Percentiles rank a stretch among this genome's conserved stretches.
phyloP scores from a whole-genome alignment of 345 rosid species.

The Cardiospermum halicacabum region DNA sequence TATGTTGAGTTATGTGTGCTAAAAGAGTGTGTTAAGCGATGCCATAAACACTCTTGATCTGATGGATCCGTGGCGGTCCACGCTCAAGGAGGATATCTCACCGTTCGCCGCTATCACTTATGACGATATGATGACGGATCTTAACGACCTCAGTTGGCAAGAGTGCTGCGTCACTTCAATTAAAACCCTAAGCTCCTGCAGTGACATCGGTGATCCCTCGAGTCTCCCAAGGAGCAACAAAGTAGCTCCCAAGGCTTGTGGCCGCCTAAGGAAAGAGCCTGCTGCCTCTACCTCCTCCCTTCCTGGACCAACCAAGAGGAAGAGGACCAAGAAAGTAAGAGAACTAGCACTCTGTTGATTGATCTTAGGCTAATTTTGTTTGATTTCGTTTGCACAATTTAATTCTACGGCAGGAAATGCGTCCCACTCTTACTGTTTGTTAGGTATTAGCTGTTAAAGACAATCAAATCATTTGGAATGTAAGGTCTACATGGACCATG shows the following conservation, averaged over 20 bases:
- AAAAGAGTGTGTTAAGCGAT: slow-evolving; percentile 28
- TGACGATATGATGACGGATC: slow-evolving; percentile 30
- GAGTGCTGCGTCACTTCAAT: slow-evolving; percentile 48
- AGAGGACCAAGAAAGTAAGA: neutral
- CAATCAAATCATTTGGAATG: too few relatives aligned
- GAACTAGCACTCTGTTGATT: neutral
- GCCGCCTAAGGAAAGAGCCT: neutral
- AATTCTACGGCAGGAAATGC: neutral
- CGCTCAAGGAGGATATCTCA: slow-evolving; percentile 30
- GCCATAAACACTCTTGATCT: slow-evolving; percentile 33
- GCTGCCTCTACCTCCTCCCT: neutral
- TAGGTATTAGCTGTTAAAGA: too few relatives aligned
- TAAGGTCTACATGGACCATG: too few relatives aligned
- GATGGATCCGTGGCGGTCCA: slow-evolving; percentile 48
- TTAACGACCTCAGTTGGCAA: slow-evolving; percentile 38
- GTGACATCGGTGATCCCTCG: neutral
- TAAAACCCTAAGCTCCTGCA: slow-evolving; percentile 19
- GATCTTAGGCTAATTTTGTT: neutral
- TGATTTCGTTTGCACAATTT: neutral
- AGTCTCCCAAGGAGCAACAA: neutral
- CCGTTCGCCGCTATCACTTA: slow-evolving; percentile 19
- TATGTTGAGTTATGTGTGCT: too few relatives aligned
- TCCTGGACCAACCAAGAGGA: neutral
- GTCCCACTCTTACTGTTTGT: slow-evolving; percentile 1
- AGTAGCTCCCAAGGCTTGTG: neutral